Evolutionary conservation across 768 basidiomycete species (phyloP).

Genomic region (Pulveroboletus ravenelii): DNA sequence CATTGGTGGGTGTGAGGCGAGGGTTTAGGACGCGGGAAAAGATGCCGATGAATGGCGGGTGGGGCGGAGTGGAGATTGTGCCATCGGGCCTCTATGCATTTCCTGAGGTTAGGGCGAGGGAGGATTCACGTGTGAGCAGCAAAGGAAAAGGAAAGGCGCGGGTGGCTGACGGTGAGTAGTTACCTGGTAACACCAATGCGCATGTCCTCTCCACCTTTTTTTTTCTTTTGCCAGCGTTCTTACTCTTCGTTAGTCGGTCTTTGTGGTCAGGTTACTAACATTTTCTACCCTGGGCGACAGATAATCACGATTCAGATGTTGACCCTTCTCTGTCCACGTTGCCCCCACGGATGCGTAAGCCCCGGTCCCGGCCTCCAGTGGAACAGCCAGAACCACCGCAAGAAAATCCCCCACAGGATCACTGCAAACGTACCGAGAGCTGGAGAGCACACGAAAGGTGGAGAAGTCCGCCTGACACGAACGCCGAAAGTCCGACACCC

Average conservation of each 20-base stretch:
- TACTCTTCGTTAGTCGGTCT: not conserved
- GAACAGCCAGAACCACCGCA: constrained; percentile 2
- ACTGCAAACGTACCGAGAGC: not conserved
- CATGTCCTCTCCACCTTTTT: not conserved
- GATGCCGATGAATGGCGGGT: constrained; percentile 53
- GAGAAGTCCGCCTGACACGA: constrained; percentile 17
- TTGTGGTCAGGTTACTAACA: not conserved
- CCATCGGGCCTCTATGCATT: constrained; percentile 22
- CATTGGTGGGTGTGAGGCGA: constrained; percentile 53
- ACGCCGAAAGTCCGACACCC: constrained; percentile 19
- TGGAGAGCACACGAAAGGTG: constrained; percentile 19
- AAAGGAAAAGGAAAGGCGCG: constrained; percentile 20
- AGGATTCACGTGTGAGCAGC: not conserved
- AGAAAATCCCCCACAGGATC: not conserved
- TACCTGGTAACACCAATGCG: not conserved
- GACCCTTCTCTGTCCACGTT: constrained; percentile 27
- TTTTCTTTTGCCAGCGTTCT: not conserved
- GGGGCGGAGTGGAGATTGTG: constrained; percentile 60
- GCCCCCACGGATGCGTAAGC: constrained; percentile 63
- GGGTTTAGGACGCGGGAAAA: constrained; percentile 61
- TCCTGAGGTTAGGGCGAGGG: constrained; percentile 13
- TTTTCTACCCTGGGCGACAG: constrained; percentile 1
- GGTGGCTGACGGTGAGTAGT: constrained; percentile 22
- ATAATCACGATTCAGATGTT: constrained; percentile 11
- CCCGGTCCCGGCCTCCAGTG: constrained; percentile 28